Evolutionary conservation across 352 stramenopile species (phyloP), one percentile per base, ranked within the genome.

Genomic region (Globisporangium nodosum): DNA sequence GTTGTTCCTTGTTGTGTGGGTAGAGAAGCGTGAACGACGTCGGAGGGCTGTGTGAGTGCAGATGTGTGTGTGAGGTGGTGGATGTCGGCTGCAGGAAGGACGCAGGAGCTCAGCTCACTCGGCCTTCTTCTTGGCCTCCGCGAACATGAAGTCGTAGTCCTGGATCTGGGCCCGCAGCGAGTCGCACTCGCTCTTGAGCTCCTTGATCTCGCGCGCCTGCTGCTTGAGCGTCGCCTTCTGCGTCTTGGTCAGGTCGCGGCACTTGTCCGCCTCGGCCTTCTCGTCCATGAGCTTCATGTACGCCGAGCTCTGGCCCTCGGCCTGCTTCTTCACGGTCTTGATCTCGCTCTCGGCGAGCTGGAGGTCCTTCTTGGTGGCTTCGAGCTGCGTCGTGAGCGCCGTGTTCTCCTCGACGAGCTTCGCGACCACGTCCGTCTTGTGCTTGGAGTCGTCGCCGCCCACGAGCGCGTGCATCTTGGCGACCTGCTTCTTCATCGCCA

Each of bases 111-210:
- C 46, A 16, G 12, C 20, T 16, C 40, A 94, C 48, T 88, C 73
- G 1, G 81, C 82, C 56, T 94, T 94, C 71, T 94, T 94, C 72
- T 90, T 90, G 45, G 81, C 84, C 16, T 94, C 84, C 6, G 84
- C 74, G 70, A 94, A 94, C 84, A 94, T 94, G 56, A 94, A 94
- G 68, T 94, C 84, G 62, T 94, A 94, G 65, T 94, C 84, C 56
- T 94, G 81, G 51, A 94, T 81, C 64, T 94, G 84, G 48, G 47
- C 77, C 76, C 85, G 88, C 52, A 94, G 69, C 18, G 81, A 63
- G 54, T 92, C 84, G 52, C 81, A 65, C 40, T 94, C 84, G 8
- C 64, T 70, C 60, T 62, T 81, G 18, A 94, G 66, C 18, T 69
- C 70, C 15, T 62, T 61, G 47, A 90, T 71, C 65, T 85, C 60